These are phyloP conservation scores for Saccharomycodes ludwigii DNA, from an alignment of 805 yeast species.

Conservation along the genomic window DNA sequence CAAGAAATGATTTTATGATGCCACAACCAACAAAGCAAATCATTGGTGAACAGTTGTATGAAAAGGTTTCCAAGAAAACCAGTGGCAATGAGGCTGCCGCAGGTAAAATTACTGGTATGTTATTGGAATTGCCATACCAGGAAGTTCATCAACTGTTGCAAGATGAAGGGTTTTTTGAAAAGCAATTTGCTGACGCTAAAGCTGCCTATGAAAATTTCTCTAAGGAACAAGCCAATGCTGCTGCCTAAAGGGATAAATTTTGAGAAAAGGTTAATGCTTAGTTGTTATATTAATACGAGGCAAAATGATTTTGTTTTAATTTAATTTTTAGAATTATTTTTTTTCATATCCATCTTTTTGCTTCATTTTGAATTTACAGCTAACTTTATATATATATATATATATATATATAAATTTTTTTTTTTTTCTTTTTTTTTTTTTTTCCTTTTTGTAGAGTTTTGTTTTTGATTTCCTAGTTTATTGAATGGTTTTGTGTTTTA, in stretches of 20 bases:
- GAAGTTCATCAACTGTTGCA: slow-evolving; percentile 83
- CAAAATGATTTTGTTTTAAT: slow-evolving; percentile 1
- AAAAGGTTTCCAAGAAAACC: slow-evolving; percentile 79
- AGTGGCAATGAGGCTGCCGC: slow-evolving; percentile 81
- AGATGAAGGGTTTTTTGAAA: slow-evolving; percentile 79
- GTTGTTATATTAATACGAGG: background rate
- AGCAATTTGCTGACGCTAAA: slow-evolving; percentile 88
- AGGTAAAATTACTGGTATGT: slow-evolving; percentile 98
- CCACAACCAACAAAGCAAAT: slow-evolving; percentile 59
- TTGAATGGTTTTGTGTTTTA: too few relatives aligned
- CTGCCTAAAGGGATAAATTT: background rate
- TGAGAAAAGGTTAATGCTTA: background rate
- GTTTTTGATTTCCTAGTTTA: too few relatives aligned
- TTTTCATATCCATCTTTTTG: slow-evolving; percentile 4
- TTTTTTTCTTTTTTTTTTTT: background rate
- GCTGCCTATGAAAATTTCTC: slow-evolving; percentile 89
- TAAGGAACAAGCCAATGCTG: slow-evolving; percentile 28
- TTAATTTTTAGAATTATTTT: background rate
- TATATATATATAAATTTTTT: background rate
- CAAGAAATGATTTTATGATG: slow-evolving; percentile 31
- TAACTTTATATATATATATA: background rate
- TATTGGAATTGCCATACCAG: slow-evolving; percentile 85
- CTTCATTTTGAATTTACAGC: slow-evolving; percentile 1
- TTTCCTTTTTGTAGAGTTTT: background rate
- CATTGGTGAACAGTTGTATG: slow-evolving; percentile 94